Conservation (phyloP, 2,329 filamentous ascomycete species). For the Dactylellina parvicollis region DNA sequence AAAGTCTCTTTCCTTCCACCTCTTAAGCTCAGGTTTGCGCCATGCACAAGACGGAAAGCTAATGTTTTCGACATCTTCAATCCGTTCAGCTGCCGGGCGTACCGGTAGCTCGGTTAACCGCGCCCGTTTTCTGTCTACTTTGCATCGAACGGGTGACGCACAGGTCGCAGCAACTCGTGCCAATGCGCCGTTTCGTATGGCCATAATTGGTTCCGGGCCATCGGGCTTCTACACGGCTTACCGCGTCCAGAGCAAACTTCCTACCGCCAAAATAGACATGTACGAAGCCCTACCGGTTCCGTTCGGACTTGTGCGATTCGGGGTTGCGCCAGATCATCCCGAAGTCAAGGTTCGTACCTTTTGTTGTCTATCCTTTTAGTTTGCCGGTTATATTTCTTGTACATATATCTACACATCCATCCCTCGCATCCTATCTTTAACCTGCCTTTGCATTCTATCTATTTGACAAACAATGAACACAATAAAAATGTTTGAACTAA, state of each 20-base stretch:
- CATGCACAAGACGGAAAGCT: slow-evolving; percentile 3
- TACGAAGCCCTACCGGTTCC: slow-evolving; percentile 93
- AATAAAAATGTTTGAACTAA: slow-evolving; percentile 33
- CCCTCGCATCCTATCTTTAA: too few relatives aligned
- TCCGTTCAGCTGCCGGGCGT: slow-evolving; percentile 1
- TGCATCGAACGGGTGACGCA: slow-evolving; percentile 32
- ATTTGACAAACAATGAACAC: background rate
- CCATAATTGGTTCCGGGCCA: slow-evolving; percentile 90
- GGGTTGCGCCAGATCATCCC: slow-evolving; percentile 97
- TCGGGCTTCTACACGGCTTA: slow-evolving; percentile 96
- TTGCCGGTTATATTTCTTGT: background rate
- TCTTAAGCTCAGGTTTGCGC: background rate
- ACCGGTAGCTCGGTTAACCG: background rate
- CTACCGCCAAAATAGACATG: slow-evolving; percentile 84
- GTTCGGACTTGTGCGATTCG: slow-evolving; percentile 90
- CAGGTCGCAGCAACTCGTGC: slow-evolving; percentile 27
- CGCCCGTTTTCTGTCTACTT: slow-evolving; percentile 2
- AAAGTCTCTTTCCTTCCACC: slow-evolving; percentile 3
- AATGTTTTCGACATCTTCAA: slow-evolving; percentile 1
- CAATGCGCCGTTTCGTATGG: slow-evolving; percentile 74
- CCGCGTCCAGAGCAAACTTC: slow-evolving; percentile 79
- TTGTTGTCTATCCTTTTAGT: background rate
- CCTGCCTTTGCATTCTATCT: background rate
- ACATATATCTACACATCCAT: background rate
- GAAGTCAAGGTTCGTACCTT: slow-evolving; percentile 82